Conservation (phyloP, 257 asterid genomes). For the Nicotiana noctiflora region DNA sequence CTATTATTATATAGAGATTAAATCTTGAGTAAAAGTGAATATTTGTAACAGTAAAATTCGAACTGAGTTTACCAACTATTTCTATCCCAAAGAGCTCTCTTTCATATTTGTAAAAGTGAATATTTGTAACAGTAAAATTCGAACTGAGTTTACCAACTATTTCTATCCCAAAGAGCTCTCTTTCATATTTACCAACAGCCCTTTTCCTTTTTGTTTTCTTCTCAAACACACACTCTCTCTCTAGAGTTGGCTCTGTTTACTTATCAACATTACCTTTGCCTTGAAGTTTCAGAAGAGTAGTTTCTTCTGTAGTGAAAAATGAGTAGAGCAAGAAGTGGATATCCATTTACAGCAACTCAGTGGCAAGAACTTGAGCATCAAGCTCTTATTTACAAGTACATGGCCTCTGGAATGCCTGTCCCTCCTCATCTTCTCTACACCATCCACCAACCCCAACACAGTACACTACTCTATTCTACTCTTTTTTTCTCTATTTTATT, state of each 20-base stretch:
- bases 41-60: background rate
- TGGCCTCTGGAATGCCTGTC: conserved; percentile 70
- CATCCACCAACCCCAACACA: conserved; percentile 54
- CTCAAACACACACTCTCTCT: background rate
- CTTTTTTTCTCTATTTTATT: background rate
- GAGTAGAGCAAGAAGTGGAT: conserved; percentile 40
- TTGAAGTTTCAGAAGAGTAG: background rate
- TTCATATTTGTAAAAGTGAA: too few relatives aligned
- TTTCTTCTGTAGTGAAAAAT: conserved; percentile 10
- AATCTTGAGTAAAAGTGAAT: too few relatives aligned
- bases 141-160: conserved; percentile 42
- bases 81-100: conserved; percentile 6
- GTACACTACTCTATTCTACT: conserved; percentile 1
- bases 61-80: conserved; percentile 42
- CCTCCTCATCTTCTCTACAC: conserved; percentile 86
- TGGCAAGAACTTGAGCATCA: conserved; percentile 95
- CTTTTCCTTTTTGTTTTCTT: background rate
- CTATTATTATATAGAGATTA: too few relatives aligned
- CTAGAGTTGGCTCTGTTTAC: background rate
- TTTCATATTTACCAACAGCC: conserved; percentile 1
- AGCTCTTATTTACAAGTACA: conserved; percentile 79
- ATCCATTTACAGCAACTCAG: conserved; percentile 71
- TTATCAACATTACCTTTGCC: background rate
- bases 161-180: conserved; percentile 6
- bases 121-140: background rate